Percentiles rank a stretch among this genome's conserved stretches.
phyloP scores from a whole-genome alignment of 495 filamentous ascomycete species.

The Penicillium cosmopolitanum region DNA sequence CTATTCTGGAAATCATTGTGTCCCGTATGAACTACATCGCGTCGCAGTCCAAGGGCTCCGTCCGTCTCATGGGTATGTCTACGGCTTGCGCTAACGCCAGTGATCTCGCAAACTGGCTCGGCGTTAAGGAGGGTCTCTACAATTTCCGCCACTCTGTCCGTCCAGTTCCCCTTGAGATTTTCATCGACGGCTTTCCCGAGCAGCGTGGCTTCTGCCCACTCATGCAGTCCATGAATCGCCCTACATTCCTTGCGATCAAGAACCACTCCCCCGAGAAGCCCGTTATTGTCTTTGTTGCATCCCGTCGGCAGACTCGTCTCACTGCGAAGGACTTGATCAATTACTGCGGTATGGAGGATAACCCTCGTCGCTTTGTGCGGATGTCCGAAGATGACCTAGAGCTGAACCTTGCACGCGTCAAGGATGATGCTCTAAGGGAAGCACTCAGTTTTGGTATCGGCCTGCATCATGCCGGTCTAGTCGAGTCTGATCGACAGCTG shows the following conservation, averaged over 20 bases:
- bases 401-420: slow-evolving; percentile 78
- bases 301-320: slow-evolving; percentile 89
- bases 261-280: slow-evolving; percentile 94
- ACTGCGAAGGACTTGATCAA: slow-evolving; percentile 97
- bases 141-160: slow-evolving; percentile 99
- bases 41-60: slow-evolving; percentile 80
- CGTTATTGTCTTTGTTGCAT: slow-evolving; percentile 98
- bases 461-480: slow-evolving; percentile 93
- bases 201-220: slow-evolving; percentile 93
- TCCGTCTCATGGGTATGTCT: slow-evolving; percentile 95
- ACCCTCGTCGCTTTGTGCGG: slow-evolving; percentile 85
- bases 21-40: slow-evolving; percentile 99
- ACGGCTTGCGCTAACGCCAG: slow-evolving; percentile 96
- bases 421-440: slow-evolving; percentile 89
- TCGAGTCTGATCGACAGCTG: slow-evolving; percentile 89
- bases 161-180: slow-evolving; percentile 92
- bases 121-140: slow-evolving; percentile 94
- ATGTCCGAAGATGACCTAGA: slow-evolving; percentile 96
- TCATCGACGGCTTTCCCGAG: slow-evolving; percentile 96
- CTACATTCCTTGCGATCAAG: slow-evolving; percentile 95
- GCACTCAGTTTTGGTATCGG: slow-evolving; percentile 96
- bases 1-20: slow-evolving; percentile 98
- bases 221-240: slow-evolving; percentile 99
- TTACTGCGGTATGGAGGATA: slow-evolving; percentile 97
- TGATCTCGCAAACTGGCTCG: slow-evolving; percentile 95